Base-by-base conservation (phyloP, 352 stramenopile genomes). In the Thalassiosira exigua region DNA sequence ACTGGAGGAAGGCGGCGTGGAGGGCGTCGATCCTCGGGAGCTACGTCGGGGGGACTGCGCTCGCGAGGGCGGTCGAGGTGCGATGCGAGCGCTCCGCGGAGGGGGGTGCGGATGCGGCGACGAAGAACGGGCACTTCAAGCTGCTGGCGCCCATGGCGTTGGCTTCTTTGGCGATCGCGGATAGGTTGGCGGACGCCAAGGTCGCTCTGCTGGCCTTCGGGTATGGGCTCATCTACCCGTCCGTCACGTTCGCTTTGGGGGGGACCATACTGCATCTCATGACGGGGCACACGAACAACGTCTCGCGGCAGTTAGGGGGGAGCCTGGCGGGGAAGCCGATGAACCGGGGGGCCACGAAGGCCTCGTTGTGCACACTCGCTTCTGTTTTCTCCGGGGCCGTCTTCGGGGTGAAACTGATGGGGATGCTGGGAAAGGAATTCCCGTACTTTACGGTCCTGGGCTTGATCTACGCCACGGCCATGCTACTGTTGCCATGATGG, bases 161-260 rank as follows among this genome's bases (percentile, higher is more conserved):
- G 7, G 17, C 29, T 4, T 17, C 29, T 4, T 54, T 54, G 22
- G 22, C 46, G 29, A 4, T 54, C 7, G 46, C 46, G 29, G 46
- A 54, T 9, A 54, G 29, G 17, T 24, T 54, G 11, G 4, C 4
- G 4, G 29, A 17, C 22, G 11, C 29, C 17, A 17, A 24, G 4
- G 17, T 17, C 17, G 4, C 22, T 24, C 11, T 54, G 17, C 46
- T 54, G 11, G 29, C 46, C 22, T 54, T 54, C 17, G 46, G 46
- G 7, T 54, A 54, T 17, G 46, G 46, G 17, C 17, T 54, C 7
- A 54, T 54, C 22, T 54, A 54, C 17, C 46, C 46, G 29, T 54
- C 4, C 11, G 46, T 54, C 4, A 54, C 19, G 22, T 19, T 24
- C 17, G 4, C 46, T 29, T 24, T 54, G 4, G 46, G 46, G 4